phyloP scores from a whole-genome alignment of 2,329 filamentous ascomycete genomes.

The Phaeosphaeriaceae sp. region DNA sequence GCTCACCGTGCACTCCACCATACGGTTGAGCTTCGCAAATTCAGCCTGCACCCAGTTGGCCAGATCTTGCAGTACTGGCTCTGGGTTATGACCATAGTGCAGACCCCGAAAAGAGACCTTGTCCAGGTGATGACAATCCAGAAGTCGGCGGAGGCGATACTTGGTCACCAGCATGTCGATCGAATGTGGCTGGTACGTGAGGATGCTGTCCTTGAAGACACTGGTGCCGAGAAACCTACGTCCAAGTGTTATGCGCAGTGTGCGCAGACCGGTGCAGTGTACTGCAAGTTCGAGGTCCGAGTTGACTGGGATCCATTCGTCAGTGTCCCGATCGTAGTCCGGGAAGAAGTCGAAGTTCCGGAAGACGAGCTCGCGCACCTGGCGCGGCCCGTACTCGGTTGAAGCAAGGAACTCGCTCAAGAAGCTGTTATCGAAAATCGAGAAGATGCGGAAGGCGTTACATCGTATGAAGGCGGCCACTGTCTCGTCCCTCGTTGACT shows the following conservation, averaged over 20 bases:
- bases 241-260: background rate
- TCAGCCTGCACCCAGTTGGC: background rate
- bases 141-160: background rate
- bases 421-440: slow-evolving; percentile 61
- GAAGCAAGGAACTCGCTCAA: slow-evolving; percentile 12
- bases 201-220: background rate
- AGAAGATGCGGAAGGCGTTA: slow-evolving; percentile 30
- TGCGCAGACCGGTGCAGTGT: slow-evolving; percentile 1
- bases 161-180: background rate
- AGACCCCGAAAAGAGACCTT: background rate
- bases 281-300: slow-evolving; percentile 3
- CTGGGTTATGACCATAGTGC: too few species aligned
- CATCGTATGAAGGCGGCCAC: slow-evolving; percentile 2
- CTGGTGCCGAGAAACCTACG: background rate
- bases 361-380: slow-evolving; percentile 1
- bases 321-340: background rate
- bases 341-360: background rate
- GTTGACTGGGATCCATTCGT: background rate
- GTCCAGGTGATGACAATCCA: background rate
- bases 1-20: background rate
- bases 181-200: background rate
- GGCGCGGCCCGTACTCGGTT: background rate
- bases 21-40: background rate
- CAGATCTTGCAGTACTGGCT: background rate
- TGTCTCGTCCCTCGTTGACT: background rate